Percentiles rank a stretch among this genome's conserved stretches.
Conservation (phyloP, 2,329 filamentous ascomycete genomes). For the Nannizziopsis barbatae region DNA sequence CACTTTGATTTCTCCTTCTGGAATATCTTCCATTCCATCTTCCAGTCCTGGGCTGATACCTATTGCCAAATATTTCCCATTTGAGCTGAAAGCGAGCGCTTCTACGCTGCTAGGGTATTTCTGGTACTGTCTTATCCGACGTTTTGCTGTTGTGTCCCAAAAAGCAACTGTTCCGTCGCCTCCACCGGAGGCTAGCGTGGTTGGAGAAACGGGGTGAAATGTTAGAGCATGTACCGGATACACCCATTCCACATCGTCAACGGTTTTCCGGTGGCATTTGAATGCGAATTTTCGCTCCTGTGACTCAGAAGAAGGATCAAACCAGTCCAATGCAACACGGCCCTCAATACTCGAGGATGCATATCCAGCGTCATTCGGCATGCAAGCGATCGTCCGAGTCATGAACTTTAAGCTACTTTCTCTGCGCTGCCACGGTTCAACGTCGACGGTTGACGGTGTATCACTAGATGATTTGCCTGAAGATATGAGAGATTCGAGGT, state of each 20-base stretch:
- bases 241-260: constrained; percentile 62
- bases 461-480: constrained; percentile 42
- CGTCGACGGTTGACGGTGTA: constrained; percentile 34
- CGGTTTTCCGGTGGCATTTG: constrained; percentile 84
- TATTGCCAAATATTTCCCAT: constrained; percentile 68
- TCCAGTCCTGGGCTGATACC: constrained; percentile 80
- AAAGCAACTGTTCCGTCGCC: constrained; percentile 85
- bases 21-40: constrained; percentile 66
- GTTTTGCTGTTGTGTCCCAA: constrained; percentile 86
- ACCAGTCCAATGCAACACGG: constrained; percentile 93
- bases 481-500: constrained; percentile 56
- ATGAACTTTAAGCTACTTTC: constrained; percentile 95
- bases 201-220: constrained; percentile 63
- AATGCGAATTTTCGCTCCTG: constrained; percentile 95
- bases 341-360: constrained; percentile 89
- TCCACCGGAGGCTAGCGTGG: constrained; percentile 80
- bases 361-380: constrained; percentile 93
- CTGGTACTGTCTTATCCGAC: constrained; percentile 79
- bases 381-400: constrained; percentile 83
- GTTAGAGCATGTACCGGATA: constrained; percentile 84
- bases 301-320: constrained; percentile 75
- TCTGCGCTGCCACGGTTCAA: constrained; percentile 81
- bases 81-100: constrained; percentile 61
- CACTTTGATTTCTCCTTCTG: constrained; percentile 61
- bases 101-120: constrained; percentile 70